Evolutionary conservation across 441 rosid genomes (phyloP), one percentile per base, ranked within the genome.

Genomic region (Arabidopsis lyrata): DNA sequence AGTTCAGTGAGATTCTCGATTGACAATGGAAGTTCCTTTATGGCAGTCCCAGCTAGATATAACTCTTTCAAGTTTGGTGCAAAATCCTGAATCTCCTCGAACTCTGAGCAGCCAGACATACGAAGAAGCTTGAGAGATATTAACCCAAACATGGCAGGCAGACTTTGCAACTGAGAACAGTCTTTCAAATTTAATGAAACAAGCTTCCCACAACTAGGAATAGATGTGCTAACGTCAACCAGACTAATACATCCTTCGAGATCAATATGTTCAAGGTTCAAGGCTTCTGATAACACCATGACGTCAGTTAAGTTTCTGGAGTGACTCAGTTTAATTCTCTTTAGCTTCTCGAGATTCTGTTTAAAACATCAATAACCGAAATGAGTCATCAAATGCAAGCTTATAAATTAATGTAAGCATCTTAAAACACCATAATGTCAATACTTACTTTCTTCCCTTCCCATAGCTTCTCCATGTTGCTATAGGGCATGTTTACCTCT

Each of bases 381-480:
- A 55, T 58, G 6, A 31, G 62, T 47, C 29, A 15, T 54, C 10
- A 62, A 0, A 56, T 42, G 15, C 8, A 68, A 4, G 34, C 20
- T 45, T 20, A 61, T 2, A 34, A 20, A n/a, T 15, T 14, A 18
- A 48, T 18, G 55, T 42, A 18, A 31, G 12, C 6, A 45, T 15
- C 38, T 8, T 8, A 20, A 16, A 57, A 0, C 3, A 66, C 58
- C 1, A 62, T 42, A 42, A 53, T 42, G 10, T 5, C 38, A 68
- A 66, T 18, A 36, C 60, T 14, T 74, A 79, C 87, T 71, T 32
- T 68, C 0, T 27, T 63, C 7, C 74, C 80, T 63, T 55, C 58
- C 85, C 83, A 83, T 14, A 78, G 32, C 42, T 50, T 68, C 24
- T 56, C 34, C 56, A 82, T 15, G 60, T 39, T 55, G 52, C 82